Percentiles rank a stretch among this genome's conserved stretches.
phyloP scores from a whole-genome alignment of 106 monocot genomes.

The Platanthera zijinensis region DNA sequence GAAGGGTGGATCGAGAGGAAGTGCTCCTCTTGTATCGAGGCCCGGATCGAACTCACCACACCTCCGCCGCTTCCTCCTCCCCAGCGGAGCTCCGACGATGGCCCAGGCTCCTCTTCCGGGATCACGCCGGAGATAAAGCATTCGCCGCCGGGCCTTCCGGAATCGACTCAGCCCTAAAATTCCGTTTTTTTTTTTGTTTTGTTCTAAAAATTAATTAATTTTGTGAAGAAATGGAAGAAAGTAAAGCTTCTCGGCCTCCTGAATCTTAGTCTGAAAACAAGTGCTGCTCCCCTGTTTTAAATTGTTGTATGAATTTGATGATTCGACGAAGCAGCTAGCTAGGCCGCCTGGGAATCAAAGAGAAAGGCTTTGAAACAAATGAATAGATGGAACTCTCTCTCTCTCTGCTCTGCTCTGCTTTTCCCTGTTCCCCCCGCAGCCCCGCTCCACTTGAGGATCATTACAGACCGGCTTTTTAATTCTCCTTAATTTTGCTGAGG shows the following conservation, averaged over 20 bases:
- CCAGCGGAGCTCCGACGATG: not conserved
- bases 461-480: no score
- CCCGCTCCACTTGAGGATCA: no score
- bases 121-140: not conserved
- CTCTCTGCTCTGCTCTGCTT: no score
- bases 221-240: not conserved
- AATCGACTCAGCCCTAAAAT: not conserved
- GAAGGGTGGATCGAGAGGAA: conserved; percentile 57
- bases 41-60: conserved; percentile 9
- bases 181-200: conserved; percentile 4
- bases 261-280: no score
- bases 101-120: not conserved
- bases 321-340: no score
- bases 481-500: no score
- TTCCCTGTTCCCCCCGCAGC: no score
- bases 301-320: no score
- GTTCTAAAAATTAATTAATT: not conserved
- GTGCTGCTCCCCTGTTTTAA: no score
- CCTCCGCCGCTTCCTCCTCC: conserved; percentile 9
- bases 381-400: no score
- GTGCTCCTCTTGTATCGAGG: conserved; percentile 58
- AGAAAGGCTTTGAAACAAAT: no score
- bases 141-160: not conserved
- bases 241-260: not conserved
- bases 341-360: no score